phyloP scores from a whole-genome alignment of 2,329 filamentous ascomycete species.

The Colletotrichum melonis region DNA sequence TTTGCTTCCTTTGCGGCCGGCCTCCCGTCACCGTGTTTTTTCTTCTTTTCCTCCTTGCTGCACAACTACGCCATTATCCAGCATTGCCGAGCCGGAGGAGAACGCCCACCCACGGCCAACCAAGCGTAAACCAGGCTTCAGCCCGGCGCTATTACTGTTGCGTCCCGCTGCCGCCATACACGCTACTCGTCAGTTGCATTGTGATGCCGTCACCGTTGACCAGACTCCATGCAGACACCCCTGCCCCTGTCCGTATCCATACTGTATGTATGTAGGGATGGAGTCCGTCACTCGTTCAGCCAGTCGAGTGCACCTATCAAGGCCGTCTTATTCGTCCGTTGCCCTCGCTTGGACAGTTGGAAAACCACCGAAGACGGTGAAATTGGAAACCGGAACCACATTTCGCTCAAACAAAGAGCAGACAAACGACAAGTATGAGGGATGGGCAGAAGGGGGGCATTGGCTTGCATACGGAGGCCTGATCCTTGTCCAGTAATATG shows the following conservation, averaged over 20 bases:
- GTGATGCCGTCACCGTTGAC: conserved; percentile 30
- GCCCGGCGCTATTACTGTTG: conserved; percentile 9
- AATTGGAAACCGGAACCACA: background rate
- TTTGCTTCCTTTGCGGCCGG: background rate
- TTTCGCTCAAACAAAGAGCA: background rate
- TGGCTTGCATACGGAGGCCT: background rate
- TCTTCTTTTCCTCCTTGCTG: background rate
- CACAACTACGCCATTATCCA: conserved; percentile 28
- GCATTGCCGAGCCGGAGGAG: conserved; percentile 12
- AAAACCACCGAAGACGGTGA: background rate
- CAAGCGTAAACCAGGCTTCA: background rate
- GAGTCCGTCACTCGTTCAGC: background rate
- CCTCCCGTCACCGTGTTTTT: background rate
- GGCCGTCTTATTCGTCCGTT: background rate
- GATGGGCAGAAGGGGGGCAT: background rate
- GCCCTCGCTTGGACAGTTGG: background rate
- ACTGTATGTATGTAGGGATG: background rate
- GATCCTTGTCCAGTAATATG: background rate
- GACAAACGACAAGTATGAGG: background rate
- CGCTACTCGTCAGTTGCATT: conserved; percentile 22
- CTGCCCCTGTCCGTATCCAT: background rate
- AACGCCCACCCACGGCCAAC: background rate
- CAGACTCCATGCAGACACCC: conserved; percentile 1
- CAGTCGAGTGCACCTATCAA: background rate
- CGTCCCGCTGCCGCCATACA: conserved; percentile 17